Conservation (phyloP, 306 rosid species). For the Fagus crenata region DNA sequence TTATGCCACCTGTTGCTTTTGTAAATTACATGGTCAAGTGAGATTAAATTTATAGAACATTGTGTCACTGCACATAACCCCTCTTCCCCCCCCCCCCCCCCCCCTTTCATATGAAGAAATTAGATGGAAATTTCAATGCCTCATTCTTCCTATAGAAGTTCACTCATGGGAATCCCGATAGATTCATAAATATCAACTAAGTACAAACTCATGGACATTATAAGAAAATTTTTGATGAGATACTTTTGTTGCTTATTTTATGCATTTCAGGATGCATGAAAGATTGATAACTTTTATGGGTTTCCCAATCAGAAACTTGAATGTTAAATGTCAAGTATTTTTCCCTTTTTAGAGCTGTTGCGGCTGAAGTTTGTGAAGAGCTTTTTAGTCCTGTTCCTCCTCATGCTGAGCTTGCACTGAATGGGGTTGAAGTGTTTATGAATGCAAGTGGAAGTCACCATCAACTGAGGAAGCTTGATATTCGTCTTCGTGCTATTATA, state of each 20-base stretch:
- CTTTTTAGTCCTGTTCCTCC: constrained; percentile 77
- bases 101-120: background rate
- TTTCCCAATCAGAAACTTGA: constrained; percentile 27
- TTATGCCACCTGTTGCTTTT: background rate
- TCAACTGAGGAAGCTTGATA: constrained; percentile 92
- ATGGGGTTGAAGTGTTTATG: constrained; percentile 96
- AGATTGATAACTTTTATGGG: constrained; percentile 4
- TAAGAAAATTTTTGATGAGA: background rate
- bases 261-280: constrained; percentile 6
- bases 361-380: constrained; percentile 97
- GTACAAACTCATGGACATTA: background rate
- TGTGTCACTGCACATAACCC: background rate
- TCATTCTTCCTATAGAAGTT: background rate
- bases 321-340: constrained; percentile 29
- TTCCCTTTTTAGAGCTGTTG: constrained; percentile 67
- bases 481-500: constrained; percentile 85
- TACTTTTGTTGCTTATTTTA: background rate
- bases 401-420: constrained; percentile 87
- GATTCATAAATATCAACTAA: background rate
- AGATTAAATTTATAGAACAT: background rate
- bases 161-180: background rate
- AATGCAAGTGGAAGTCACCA: constrained; percentile 99
- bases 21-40: background rate
- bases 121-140: background rate
- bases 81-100: background rate